These are phyloP conservation scores for Penicillium ucsense DNA, from an alignment of 495 filamentous ascomycete genomes.

Conservation along the genomic window DNA sequence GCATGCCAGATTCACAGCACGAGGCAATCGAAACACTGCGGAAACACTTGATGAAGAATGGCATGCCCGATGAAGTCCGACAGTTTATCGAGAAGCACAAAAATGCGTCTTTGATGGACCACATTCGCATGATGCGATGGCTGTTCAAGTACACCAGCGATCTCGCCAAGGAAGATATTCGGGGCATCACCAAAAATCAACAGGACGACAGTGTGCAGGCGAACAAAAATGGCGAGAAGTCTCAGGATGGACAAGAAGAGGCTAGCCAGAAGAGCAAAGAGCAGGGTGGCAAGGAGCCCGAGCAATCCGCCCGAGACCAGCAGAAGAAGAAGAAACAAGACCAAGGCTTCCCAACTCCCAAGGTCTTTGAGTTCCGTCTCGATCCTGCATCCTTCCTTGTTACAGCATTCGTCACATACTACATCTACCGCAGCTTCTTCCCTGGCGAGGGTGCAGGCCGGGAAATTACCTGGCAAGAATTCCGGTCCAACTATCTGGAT, in stretches of 20 bases:
- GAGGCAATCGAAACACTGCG: constrained; percentile 22
- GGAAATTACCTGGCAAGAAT: constrained; percentile 97
- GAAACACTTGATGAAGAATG: constrained; percentile 20
- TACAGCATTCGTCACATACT: constrained; percentile 50
- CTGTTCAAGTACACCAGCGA: constrained; percentile 30
- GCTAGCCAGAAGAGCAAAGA: constrained; percentile 18
- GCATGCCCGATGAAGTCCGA: constrained; percentile 23
- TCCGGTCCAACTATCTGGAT: constrained; percentile 82
- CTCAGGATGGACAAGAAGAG: constrained; percentile 6
- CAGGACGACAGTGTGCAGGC: constrained; percentile 14
- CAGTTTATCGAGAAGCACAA: constrained; percentile 23
- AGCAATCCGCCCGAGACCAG: constrained; percentile 9
- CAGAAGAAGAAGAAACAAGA: constrained; percentile 21
- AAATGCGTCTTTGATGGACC: constrained; percentile 30
- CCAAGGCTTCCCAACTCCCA: constrained; percentile 10
- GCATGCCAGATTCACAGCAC: constrained; percentile 19
- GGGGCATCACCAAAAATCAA: no score
- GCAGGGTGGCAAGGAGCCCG: constrained; percentile 15
- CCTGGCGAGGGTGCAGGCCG: constrained; percentile 52
- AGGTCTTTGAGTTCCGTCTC: constrained; percentile 41
- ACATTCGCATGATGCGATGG: constrained; percentile 25
- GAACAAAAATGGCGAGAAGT: constrained; percentile 1
- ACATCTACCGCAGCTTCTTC: constrained; percentile 49
- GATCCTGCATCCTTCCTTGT: constrained; percentile 48
- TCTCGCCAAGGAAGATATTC: constrained; percentile 35